phyloP scores from a whole-genome alignment of 495 filamentous ascomycete species.

The Chaetomium tenue region DNA sequence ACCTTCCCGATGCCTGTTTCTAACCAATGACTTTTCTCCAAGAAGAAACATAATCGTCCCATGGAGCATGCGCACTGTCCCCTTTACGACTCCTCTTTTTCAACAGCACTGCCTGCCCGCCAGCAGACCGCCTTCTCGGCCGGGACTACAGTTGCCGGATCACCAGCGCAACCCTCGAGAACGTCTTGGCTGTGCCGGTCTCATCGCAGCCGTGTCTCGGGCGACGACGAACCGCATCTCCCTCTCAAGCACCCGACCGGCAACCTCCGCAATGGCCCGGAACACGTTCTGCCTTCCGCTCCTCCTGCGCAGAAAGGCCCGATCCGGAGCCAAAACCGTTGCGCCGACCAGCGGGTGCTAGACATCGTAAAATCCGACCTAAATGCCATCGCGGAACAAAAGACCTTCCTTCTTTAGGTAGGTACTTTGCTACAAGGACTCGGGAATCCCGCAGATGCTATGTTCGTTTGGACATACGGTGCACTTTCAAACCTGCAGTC shows the following conservation, averaged over 20 bases:
- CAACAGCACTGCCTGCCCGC: neutral
- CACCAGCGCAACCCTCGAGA: neutral
- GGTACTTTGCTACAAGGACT: too few relatives aligned
- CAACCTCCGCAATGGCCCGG: neutral
- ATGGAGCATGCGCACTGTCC: conserved; percentile 1
- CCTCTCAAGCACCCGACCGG: neutral
- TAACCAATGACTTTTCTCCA: neutral
- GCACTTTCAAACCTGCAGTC: neutral
- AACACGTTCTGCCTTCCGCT: neutral
- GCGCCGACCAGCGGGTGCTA: neutral
- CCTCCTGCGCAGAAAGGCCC: neutral
- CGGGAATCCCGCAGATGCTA: too few relatives aligned
- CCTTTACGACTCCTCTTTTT: neutral
- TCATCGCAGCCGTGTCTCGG: neutral
- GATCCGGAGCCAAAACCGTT: too few relatives aligned
- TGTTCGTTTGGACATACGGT: neutral
- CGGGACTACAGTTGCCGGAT: neutral
- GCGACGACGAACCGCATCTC: neutral
- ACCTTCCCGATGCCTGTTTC: neutral
- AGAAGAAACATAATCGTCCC: neutral
- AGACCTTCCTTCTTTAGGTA: too few relatives aligned
- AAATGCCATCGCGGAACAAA: too few relatives aligned
- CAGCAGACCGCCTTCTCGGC: neutral
- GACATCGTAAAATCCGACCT: neutral
- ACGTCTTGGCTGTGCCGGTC: neutral